A percentile compares a stretch with the other conserved stretches of the same genome.
Conservation (phyloP, 192 early-diverging fungal species). For the Entomortierella lignicola region DNA sequence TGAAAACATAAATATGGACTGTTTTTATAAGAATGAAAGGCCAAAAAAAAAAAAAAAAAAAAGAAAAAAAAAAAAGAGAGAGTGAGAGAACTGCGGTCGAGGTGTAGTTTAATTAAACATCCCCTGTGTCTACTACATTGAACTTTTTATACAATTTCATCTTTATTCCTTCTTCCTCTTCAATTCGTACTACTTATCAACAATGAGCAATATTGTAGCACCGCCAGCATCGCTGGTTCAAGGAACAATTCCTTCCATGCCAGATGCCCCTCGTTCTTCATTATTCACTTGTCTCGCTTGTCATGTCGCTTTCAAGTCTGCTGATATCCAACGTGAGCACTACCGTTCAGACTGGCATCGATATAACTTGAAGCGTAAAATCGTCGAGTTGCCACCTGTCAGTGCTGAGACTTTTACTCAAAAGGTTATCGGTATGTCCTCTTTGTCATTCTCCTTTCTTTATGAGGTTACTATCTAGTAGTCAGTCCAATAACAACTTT, state of each 20-base stretch:
- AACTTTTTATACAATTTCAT: not conserved
- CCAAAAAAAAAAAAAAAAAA: not conserved
- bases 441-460: no score
- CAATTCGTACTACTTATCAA: not conserved
- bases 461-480: not conserved
- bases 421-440: conserved; percentile 59
- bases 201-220: conserved; percentile 39
- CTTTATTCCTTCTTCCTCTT: no score
- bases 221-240: conserved; percentile 19
- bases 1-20: not conserved
- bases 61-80: not conserved
- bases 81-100: not conserved
- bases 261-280: conserved; percentile 58
- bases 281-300: conserved; percentile 89
- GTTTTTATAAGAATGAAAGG: not conserved
- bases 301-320: conserved; percentile 91
- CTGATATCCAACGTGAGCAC: conserved; percentile 92
- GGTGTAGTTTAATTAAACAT: no score
- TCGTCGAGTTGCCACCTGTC: conserved; percentile 90
- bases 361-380: conserved; percentile 98
- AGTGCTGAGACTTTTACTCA: conserved; percentile 83
- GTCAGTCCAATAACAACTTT: conserved; percentile 45
- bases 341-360: conserved; percentile 98
- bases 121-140: no score
- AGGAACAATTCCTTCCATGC: conserved; percentile 38